Evolutionary conservation across 768 basidiomycete species (phyloP).

Genomic region (Lentinula raphanica): DNA sequence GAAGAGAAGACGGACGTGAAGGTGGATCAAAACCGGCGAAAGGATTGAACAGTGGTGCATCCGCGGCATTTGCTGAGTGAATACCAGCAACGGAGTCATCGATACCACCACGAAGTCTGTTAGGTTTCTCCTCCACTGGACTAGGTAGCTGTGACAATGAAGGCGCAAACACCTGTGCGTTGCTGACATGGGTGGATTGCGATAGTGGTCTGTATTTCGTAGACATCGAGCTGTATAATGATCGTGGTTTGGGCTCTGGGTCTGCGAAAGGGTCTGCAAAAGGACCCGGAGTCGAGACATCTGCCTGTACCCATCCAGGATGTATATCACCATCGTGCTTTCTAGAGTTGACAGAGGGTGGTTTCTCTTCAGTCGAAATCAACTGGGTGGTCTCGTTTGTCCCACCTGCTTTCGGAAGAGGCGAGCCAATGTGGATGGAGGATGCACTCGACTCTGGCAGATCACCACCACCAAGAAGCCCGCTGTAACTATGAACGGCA

Average conservation of each 20-base stretch:
- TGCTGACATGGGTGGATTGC: not conserved
- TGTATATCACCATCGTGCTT: not conserved
- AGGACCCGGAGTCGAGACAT: not conserved
- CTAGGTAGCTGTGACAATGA: not conserved
- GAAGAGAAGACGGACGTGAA: not conserved
- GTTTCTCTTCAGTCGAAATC: not conserved
- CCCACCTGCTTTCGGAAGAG: not conserved
- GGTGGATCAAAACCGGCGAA: not conserved
- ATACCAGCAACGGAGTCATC: not conserved
- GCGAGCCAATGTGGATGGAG: not conserved
- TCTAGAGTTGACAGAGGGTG: not conserved
- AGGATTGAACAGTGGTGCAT: not conserved
- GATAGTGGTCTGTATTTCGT: not conserved
- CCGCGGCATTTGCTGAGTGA: not conserved
- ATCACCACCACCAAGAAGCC: not conserved
- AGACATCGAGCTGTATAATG: not conserved
- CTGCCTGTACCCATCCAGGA: not conserved
- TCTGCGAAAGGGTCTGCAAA: slow-evolving; percentile 4
- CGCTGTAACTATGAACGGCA: not conserved
- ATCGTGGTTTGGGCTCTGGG: not conserved
- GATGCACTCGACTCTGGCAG: not conserved
- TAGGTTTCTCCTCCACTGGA: not conserved
- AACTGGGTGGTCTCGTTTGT: not conserved
- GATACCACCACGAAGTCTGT: not conserved
- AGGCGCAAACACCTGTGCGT: not conserved